phyloP scores from a whole-genome alignment of 805 yeast species.

The Wickerhamomyces pijperi region DNA sequence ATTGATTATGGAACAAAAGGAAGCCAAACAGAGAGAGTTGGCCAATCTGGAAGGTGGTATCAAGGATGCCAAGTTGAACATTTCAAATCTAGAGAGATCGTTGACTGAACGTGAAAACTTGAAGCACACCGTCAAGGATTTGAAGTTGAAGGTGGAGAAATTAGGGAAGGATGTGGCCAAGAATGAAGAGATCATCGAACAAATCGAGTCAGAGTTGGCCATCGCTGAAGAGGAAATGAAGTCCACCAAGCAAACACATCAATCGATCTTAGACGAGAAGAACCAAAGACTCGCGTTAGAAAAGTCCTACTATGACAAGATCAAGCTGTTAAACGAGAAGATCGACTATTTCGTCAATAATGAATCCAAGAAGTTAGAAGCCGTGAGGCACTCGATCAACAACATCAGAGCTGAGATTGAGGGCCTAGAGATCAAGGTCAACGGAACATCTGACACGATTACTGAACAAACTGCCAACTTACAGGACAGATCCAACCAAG shows the following conservation, averaged over 20 bases:
- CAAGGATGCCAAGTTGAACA: constrained; percentile 39
- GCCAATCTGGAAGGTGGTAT: constrained; percentile 35
- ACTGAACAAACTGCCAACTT: constrained; percentile 29
- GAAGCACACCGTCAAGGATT: constrained; percentile 26
- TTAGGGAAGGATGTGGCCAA: constrained; percentile 10
- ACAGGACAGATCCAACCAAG: constrained; percentile 47
- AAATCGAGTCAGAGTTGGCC: constrained; percentile 5
- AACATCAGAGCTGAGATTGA: constrained; percentile 11
- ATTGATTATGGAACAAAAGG: constrained; percentile 30
- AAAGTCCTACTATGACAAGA: constrained; percentile 13
- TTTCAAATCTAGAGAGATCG: constrained; percentile 42
- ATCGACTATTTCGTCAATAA: constrained; percentile 16
- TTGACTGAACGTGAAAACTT: constrained; percentile 34
- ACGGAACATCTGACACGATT: constrained; percentile 19
- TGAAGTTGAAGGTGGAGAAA: constrained; percentile 18
- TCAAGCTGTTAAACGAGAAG: constrained; percentile 23
- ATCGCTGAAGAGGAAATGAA: constrained; percentile 9
- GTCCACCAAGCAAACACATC: neutral
- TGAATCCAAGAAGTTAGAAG: neutral
- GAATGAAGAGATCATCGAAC: constrained; percentile 14
- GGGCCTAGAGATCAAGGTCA: constrained; percentile 18
- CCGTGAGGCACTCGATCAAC: constrained; percentile 4
- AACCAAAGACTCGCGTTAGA: constrained; percentile 6
- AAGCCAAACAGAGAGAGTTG: constrained; percentile 30
- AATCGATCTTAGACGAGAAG: neutral